Evolutionary conservation across 2,329 filamentous ascomycete species (phyloP).

Genomic region (Tolypocladium tundrense): DNA sequence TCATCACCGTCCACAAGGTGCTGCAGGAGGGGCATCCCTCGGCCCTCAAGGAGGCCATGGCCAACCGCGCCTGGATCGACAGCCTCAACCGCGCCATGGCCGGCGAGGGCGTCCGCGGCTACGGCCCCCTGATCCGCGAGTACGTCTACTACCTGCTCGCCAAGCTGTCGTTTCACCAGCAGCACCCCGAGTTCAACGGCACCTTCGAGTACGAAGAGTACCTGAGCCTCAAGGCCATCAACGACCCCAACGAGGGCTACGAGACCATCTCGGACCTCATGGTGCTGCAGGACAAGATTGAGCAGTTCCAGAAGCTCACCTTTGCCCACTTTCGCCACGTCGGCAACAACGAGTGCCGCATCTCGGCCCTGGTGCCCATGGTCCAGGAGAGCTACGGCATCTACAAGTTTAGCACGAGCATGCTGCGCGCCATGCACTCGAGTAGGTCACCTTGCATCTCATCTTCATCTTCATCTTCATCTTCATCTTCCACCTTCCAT

Average conservation of each 20-base stretch:
- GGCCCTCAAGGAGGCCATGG: slow-evolving; percentile 78
- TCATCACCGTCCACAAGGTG: slow-evolving; percentile 96
- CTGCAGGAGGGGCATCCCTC: slow-evolving; percentile 91
- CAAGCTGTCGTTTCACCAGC: slow-evolving; percentile 92
- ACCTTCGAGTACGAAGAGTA: slow-evolving; percentile 99
- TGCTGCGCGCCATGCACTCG: slow-evolving; percentile 95
- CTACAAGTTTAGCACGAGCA: slow-evolving; percentile 99
- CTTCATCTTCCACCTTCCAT: too few species aligned
- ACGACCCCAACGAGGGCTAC: slow-evolving; percentile 95
- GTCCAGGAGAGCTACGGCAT: slow-evolving; percentile 98
- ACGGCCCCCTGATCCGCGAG: slow-evolving; percentile 86
- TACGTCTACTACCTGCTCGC: slow-evolving; percentile 93
- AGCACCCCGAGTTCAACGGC: slow-evolving; percentile 96
- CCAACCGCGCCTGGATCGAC: slow-evolving; percentile 84
- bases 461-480: too few species aligned
- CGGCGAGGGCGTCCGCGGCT: slow-evolving; percentile 80
- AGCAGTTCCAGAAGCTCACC: slow-evolving; percentile 95
- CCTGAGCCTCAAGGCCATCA: slow-evolving; percentile 93
- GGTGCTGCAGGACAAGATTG: slow-evolving; percentile 95
- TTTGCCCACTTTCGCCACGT: slow-evolving; percentile 92
- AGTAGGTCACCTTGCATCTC: too few species aligned
- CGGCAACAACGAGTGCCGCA: slow-evolving; percentile 91
- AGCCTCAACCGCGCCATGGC: slow-evolving; percentile 74
- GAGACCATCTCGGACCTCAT: slow-evolving; percentile 97
- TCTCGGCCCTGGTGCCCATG: slow-evolving; percentile 83